Percentiles rank a stretch among this genome's conserved stretches.
Conservation (phyloP, 345 rosid genomes). For the Eucalyptus polybractea region DNA sequence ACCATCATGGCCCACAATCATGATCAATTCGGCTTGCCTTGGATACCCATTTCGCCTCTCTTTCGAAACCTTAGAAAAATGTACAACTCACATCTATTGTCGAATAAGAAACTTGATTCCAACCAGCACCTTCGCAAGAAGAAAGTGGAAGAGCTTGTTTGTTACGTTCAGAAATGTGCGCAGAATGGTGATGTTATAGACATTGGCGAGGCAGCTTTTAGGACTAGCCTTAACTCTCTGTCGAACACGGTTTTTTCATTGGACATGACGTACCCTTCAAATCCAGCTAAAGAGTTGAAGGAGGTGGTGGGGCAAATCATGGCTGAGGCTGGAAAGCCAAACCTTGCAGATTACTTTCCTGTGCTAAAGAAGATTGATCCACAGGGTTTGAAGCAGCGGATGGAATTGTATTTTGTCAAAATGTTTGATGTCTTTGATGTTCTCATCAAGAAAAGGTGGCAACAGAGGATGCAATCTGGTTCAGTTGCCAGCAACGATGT, state of each 20-base stretch:
- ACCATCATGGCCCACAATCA: too few relatives aligned
- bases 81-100: too few relatives aligned
- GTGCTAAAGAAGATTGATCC: slow-evolving; percentile 7
- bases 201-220: too few relatives aligned
- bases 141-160: too few relatives aligned
- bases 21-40: too few relatives aligned
- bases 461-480: not conserved
- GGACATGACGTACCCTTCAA: not conserved
- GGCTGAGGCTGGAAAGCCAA: not conserved
- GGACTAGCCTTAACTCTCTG: too few relatives aligned
- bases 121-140: too few relatives aligned
- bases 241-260: not conserved
- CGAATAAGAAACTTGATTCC: too few relatives aligned
- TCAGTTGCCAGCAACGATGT: not conserved
- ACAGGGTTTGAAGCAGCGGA: slow-evolving; percentile 1
- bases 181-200: too few relatives aligned
- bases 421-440: slow-evolving; percentile 2
- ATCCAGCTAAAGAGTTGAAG: not conserved
- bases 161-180: too few relatives aligned
- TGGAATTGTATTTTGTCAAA: not conserved
- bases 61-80: too few relatives aligned
- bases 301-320: not conserved
- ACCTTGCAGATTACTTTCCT: slow-evolving; percentile 14
- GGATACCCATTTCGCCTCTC: too few relatives aligned
- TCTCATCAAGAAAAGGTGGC: slow-evolving; percentile 2